These are phyloP conservation scores for Rhizoclosmatium sp. DNA, from an alignment of 192 early-diverging fungal genomes.

Conservation along the genomic window DNA sequence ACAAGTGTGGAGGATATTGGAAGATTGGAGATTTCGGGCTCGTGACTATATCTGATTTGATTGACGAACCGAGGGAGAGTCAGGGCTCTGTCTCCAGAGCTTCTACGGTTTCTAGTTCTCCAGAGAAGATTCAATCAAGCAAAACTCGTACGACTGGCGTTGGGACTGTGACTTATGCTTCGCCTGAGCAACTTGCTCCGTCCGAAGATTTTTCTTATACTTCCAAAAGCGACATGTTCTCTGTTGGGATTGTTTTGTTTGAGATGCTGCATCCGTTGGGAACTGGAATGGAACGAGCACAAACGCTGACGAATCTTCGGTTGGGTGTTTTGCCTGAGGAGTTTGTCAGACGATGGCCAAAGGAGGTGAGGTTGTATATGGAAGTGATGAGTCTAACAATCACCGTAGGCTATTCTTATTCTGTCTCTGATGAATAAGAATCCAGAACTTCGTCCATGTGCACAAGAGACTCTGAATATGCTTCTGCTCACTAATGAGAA, in stretches of 20 bases:
- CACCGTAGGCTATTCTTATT: slow-evolving; percentile 73
- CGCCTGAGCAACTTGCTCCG: slow-evolving; percentile 78
- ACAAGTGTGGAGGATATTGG: slow-evolving; percentile 54
- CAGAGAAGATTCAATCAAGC: neutral
- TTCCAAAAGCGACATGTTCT: slow-evolving; percentile 84
- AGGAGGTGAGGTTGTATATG: slow-evolving; percentile 58
- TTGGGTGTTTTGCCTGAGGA: slow-evolving; percentile 70
- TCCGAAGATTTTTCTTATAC: slow-evolving; percentile 49
- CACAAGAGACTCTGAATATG: slow-evolving; percentile 68
- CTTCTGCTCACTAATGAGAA: neutral
- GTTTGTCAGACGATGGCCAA: slow-evolving; percentile 73
- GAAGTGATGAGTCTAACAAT: slow-evolving; percentile 11
- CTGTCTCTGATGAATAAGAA: slow-evolving; percentile 83
- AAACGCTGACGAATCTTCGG: slow-evolving; percentile 70
- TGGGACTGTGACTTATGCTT: slow-evolving; percentile 86
- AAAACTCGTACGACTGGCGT: slow-evolving; percentile 62
- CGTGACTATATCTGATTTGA: slow-evolving; percentile 65
- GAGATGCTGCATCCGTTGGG: slow-evolving; percentile 90
- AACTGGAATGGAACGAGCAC: slow-evolving; percentile 91
- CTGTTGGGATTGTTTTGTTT: slow-evolving; percentile 95
- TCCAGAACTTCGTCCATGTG: slow-evolving; percentile 73
- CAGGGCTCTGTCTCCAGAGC: neutral
- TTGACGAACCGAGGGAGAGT: neutral
- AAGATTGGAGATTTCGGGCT: slow-evolving; percentile 99
- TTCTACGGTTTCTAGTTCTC: neutral